A percentile compares a stretch with the other conserved stretches of the same genome.
These are phyloP conservation scores for Exophiala sp. DNA, from an alignment of 2,329 filamentous ascomycete species.

Conservation along the genomic window DNA sequence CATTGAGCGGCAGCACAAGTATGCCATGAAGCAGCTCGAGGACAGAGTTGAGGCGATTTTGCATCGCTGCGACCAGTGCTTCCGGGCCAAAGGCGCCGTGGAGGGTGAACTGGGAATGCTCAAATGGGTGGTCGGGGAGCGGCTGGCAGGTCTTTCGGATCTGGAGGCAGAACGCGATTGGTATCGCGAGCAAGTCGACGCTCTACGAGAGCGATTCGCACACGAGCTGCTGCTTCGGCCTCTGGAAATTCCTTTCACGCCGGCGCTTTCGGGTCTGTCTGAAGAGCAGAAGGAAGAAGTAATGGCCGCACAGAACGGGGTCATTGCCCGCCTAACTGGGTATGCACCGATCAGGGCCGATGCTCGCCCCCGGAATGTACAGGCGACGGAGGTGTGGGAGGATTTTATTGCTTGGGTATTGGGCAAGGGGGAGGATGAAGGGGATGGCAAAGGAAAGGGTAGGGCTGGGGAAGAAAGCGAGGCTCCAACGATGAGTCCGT, in stretches of 20 bases:
- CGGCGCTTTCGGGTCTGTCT: not conserved
- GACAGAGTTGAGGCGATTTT: not conserved
- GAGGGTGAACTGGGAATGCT: not conserved
- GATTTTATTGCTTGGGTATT: not conserved
- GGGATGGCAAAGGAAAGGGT: not conserved
- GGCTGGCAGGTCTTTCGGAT: slow-evolving; percentile 3
- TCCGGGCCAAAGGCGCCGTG: not conserved
- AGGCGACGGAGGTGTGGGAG: not conserved
- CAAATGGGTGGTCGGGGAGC: not conserved
- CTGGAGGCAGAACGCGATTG: slow-evolving; percentile 5
- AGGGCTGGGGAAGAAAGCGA: not conserved
- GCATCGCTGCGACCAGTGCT: not conserved
- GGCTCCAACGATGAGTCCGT: not conserved
- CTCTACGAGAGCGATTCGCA: slow-evolving; percentile 4
- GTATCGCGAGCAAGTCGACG: slow-evolving; percentile 3
- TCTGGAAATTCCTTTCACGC: slow-evolving; percentile 5
- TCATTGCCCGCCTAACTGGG: not conserved
- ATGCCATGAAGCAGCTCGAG: not conserved
- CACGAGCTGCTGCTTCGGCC: slow-evolving; percentile 1
- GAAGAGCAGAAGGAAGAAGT: not conserved
- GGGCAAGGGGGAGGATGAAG: not conserved
- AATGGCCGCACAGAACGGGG: not conserved
- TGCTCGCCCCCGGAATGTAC: not conserved
- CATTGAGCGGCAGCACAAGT: not conserved
- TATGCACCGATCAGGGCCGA: not conserved